Evolutionary conservation across 495 filamentous ascomycete genomes (phyloP).

Genomic region (Neurospora sp.): DNA sequence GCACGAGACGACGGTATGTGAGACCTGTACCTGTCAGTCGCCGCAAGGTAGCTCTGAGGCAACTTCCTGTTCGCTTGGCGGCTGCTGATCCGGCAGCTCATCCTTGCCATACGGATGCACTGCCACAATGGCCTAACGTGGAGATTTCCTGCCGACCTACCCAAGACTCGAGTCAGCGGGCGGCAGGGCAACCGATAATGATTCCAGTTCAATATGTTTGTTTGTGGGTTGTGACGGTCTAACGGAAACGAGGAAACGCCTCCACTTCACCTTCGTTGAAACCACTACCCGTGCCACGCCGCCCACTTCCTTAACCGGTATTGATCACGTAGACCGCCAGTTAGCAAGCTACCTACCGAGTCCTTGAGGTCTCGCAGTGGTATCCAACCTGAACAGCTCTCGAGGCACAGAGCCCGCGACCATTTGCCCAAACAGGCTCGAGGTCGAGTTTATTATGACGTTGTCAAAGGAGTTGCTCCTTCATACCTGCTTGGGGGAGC

Average conservation of each 20-base stretch:
- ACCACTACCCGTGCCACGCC: no score
- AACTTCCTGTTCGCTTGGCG: neutral
- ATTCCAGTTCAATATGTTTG: neutral
- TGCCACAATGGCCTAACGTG: neutral
- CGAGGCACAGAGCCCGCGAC: neutral
- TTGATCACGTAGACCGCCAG: neutral
- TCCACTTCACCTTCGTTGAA: neutral
- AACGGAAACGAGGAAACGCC: neutral
- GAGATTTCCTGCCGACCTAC: neutral
- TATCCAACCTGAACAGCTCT: neutral
- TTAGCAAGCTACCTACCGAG: neutral
- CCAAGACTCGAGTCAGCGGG: neutral
- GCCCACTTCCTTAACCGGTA: no score
- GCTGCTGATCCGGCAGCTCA: neutral
- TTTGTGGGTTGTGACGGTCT: neutral
- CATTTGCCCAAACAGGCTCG: neutral
- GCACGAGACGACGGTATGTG: neutral
- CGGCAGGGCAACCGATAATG: neutral
- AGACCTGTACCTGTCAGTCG: neutral
- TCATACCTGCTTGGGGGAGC: neutral
- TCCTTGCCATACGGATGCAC: neutral
- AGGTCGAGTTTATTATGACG: neutral
- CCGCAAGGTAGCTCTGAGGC: neutral
- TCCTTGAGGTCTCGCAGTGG: neutral
- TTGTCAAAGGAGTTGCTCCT: neutral